Evolutionary conservation across 352 stramenopile genomes (phyloP).

Genomic region (Phytophthora chlamydospora): DNA sequence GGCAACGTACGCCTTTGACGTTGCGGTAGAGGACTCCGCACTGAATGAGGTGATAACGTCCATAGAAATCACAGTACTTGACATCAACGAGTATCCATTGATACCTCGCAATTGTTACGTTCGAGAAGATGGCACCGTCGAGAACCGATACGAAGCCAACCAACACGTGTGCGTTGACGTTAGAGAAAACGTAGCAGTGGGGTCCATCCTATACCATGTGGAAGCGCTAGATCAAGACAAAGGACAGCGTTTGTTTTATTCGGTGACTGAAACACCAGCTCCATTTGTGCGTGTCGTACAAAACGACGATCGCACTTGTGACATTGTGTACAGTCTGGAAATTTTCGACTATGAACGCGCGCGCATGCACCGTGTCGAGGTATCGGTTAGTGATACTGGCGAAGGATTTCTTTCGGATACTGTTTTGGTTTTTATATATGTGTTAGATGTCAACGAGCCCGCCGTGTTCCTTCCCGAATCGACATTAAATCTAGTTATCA

Average conservation of each 20-base stretch:
- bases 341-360: conserved; percentile 55
- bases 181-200: conserved; percentile 37
- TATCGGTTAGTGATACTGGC: conserved; percentile 59
- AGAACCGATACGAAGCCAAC: conserved; percentile 52
- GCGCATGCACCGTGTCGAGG: conserved; percentile 38
- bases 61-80: conserved; percentile 41
- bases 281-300: conserved; percentile 42
- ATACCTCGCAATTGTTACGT: conserved; percentile 62
- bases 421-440: conserved; percentile 50
- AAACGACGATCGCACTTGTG: conserved; percentile 41
- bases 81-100: conserved; percentile 53
- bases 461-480: conserved; percentile 41
- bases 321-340: conserved; percentile 37
- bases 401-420: conserved; percentile 46
- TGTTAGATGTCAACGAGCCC: conserved; percentile 55
- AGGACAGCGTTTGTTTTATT: conserved; percentile 54
- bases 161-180: conserved; percentile 53
- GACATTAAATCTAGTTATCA: conserved; percentile 29
- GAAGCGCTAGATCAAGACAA: conserved; percentile 44
- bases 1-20: conserved; percentile 32
- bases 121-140: conserved; percentile 30
- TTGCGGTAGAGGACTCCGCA: conserved; percentile 20
- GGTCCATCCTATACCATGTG: conserved; percentile 34
- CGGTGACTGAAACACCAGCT: conserved; percentile 11
- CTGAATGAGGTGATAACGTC: conserved; percentile 15